Conservation (phyloP, 441 rosid genomes). For the Breynia disticha region DNA sequence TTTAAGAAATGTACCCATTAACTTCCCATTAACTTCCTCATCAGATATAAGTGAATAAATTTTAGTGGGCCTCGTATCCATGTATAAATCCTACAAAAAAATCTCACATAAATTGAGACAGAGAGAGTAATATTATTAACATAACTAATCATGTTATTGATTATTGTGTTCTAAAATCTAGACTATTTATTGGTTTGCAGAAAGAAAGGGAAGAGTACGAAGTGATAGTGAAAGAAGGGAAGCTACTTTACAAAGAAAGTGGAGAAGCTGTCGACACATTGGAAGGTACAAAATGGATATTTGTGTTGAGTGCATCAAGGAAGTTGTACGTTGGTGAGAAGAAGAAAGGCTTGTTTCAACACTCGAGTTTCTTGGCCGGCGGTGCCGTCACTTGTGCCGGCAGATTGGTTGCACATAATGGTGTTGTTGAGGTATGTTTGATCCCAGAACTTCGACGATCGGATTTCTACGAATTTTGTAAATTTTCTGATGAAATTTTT, state of each 20-base stretch:
- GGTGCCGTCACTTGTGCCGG: slow-evolving; percentile 92
- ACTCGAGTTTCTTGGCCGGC: slow-evolving; percentile 91
- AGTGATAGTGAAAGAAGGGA: slow-evolving; percentile 57
- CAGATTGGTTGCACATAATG: slow-evolving; percentile 55
- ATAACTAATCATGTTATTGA: too few relatives aligned
- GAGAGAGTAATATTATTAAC: too few relatives aligned
- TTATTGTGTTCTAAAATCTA: too few relatives aligned
- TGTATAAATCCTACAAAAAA: too few relatives aligned
- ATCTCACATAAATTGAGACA: too few relatives aligned
- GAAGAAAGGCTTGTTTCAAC: slow-evolving; percentile 83
- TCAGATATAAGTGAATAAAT: too few relatives aligned
- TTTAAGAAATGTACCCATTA: too few relatives aligned
- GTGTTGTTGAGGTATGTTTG: slow-evolving; percentile 57
- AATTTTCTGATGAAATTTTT: too few relatives aligned
- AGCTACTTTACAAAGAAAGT: slow-evolving; percentile 44
- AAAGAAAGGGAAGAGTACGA: slow-evolving; percentile 71
- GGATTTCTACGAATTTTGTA: too few relatives aligned
- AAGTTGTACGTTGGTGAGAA: slow-evolving; percentile 68
- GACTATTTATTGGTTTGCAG: slow-evolving; percentile 26
- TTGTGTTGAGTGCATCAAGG: slow-evolving; percentile 81
- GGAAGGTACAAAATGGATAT: slow-evolving; percentile 72
- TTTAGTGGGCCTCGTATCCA: too few relatives aligned
- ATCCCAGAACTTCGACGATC: too few relatives aligned
- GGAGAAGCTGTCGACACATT: slow-evolving; percentile 52
- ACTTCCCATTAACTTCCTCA: too few relatives aligned